Conservation (phyloP, 192 early-diverging fungal species). For the Backusella circina region DNA sequence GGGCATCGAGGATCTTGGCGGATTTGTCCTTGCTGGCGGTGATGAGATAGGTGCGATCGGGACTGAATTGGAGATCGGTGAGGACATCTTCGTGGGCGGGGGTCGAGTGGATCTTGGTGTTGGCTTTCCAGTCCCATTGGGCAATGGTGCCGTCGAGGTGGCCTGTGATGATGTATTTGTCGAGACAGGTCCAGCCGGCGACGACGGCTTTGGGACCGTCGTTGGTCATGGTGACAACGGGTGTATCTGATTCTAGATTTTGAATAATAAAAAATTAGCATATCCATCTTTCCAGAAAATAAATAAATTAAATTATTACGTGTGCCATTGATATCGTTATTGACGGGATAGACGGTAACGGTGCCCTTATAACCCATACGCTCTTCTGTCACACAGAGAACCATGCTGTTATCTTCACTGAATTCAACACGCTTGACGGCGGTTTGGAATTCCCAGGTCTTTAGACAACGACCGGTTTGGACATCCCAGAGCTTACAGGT, state of each 20-base stretch:
- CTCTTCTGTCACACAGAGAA: conserved; percentile 92
- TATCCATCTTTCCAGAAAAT: too few species aligned
- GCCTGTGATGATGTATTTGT: conserved; percentile 91
- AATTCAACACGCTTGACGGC: conserved; percentile 92
- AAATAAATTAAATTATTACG: conserved; percentile 12
- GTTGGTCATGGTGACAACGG: conserved; percentile 61
- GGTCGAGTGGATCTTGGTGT: conserved; percentile 58
- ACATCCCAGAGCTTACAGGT: conserved; percentile 90
- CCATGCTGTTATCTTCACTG: conserved; percentile 83
- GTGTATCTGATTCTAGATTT: conserved; percentile 63
- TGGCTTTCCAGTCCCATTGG: conserved; percentile 86
- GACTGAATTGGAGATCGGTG: conserved; percentile 91
- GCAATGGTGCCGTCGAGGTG: conserved; percentile 91
- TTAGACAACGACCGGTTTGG: conserved; percentile 85
- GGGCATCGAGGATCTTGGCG: conserved; percentile 83
- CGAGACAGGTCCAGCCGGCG: conserved; percentile 88
- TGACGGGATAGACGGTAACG: conserved; percentile 81
- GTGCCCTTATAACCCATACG: conserved; percentile 89
- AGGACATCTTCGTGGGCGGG: conserved; percentile 71
- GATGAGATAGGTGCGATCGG: conserved; percentile 91
- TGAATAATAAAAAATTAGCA: background rate
- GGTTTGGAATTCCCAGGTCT: conserved; percentile 86
- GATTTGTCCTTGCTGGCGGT: conserved; percentile 95
- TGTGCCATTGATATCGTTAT: conserved; percentile 51
- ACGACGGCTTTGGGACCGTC: conserved; percentile 84